Conservation (phyloP, 768 basidiomycete genomes). For the Tylopilus plumbeoviolaceoides region DNA sequence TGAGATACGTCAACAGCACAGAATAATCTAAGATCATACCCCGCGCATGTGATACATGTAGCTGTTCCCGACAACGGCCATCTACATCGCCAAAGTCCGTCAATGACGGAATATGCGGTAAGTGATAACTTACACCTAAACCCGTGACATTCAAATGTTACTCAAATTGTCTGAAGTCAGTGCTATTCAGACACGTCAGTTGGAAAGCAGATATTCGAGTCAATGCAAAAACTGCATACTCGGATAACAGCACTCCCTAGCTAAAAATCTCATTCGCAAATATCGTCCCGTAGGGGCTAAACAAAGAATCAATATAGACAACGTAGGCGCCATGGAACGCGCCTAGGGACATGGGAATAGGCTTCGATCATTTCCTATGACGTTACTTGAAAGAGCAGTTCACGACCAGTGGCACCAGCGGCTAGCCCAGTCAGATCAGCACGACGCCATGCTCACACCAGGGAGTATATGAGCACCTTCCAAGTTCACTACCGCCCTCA, state of each 20-base stretch:
- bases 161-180: conserved; percentile 94
- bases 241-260: conserved; percentile 85
- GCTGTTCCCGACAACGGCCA: conserved; percentile 88
- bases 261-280: conserved; percentile 91
- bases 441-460: not conserved
- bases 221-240: conserved; percentile 47
- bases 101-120: not conserved
- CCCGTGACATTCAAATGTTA: conserved; percentile 88
- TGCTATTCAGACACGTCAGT: conserved; percentile 43
- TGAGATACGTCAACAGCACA: not conserved
- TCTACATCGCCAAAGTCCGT: conserved; percentile 41
- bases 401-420: conserved; percentile 83
- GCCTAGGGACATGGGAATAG: conserved; percentile 81
- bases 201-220: conserved; percentile 4
- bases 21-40: conserved; percentile 34
- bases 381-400: conserved; percentile 93
- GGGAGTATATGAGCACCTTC: conserved; percentile 52
- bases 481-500: conserved; percentile 84
- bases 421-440: conserved; percentile 39
- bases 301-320: not conserved
- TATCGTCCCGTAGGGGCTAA: conserved; percentile 81
- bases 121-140: conserved; percentile 61
- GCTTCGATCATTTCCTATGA: conserved; percentile 93
- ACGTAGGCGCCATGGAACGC: conserved; percentile 2
- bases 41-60: conserved; percentile 94